Evolutionary conservation across 805 yeast genomes (phyloP), one percentile per base, ranked within the genome.

Genomic region (Pichia cephalocereana): DNA sequence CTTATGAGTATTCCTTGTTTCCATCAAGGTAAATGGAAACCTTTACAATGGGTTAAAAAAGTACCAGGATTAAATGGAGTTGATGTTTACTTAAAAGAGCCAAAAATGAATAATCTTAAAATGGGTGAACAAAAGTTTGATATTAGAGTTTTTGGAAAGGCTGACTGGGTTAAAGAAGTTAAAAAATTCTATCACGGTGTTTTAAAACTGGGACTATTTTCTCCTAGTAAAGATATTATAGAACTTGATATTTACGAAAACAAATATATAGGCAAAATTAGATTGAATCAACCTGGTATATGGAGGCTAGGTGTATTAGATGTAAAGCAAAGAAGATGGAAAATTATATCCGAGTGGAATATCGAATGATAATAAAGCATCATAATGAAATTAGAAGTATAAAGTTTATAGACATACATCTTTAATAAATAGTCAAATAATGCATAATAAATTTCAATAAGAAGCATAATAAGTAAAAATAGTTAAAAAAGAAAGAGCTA

Each of bases 321-420:
- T 10, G 91, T 87, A 53, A 77, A 81, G 39, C 86, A 86, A 5
- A 74, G 74, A 47, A 82, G 88, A 46, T 86, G 96, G 87, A 83
- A 88, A 57, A 87, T 86, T 4, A 88, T 86, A 66, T 89, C 95
- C 14, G 96, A 89, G 64, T 91, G 99, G 99, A 70, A 70, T 32
- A 46, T 47, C 10, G 17, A 46, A 36, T 55, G 46, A 47, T 8
- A 30, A 11, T 6, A 12, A 11, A 10, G 32, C 32, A 12, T 23
- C 5, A 23, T 23, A 23, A 23, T 23, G 26, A 6, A 23, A 23
- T 23, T 23, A 23, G 7, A 23, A 23, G 26, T 23, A 23, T 23
- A 23, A 23, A 23, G 26, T 23, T 23, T 23, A 23, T 23, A 23
- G 26, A 23, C 26, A 23, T 23, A 23, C 26, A 23, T 23, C 26